A percentile compares a stretch with the other conserved stretches of the same genome.
Conservation (phyloP, 441 rosid genomes). For the Gossypium armourianum region DNA sequence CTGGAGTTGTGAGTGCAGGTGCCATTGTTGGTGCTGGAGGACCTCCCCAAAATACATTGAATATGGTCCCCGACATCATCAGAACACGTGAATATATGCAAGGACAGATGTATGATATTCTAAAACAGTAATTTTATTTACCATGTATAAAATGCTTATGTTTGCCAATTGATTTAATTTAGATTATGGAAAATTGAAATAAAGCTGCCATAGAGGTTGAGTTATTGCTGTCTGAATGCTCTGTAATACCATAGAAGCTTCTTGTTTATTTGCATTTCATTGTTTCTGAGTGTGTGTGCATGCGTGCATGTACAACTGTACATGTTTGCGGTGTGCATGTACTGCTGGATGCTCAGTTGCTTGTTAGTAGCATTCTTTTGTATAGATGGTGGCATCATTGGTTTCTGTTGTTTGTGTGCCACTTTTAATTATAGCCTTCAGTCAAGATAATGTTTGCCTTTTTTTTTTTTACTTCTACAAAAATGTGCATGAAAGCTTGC, state of each 20-base stretch:
- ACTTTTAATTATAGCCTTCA: not conserved
- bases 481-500: not conserved
- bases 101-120: slow-evolving; percentile 49
- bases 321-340: not conserved
- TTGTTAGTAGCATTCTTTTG: not conserved
- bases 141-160: not conserved
- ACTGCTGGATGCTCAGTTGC: not conserved
- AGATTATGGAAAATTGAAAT: not conserved
- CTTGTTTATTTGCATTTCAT: not conserved
- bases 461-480: not conserved
- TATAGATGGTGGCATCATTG: not conserved
- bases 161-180: slow-evolving; percentile 12
- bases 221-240: not conserved
- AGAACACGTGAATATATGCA: slow-evolving; percentile 40
- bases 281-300: not conserved
- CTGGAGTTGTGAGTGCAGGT: slow-evolving; percentile 21
- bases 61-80: slow-evolving; percentile 31
- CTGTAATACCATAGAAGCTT: not conserved
- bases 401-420: not conserved
- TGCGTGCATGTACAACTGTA: not conserved
- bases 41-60: slow-evolving; percentile 23
- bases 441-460: not conserved
- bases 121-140: not conserved
- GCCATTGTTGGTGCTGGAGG: slow-evolving; percentile 23
- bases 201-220: not conserved